A percentile compares a stretch with the other conserved stretches of the same genome.
Evolutionary conservation across 345 rosid species (phyloP).

Genomic region (Citrus sp.): DNA sequence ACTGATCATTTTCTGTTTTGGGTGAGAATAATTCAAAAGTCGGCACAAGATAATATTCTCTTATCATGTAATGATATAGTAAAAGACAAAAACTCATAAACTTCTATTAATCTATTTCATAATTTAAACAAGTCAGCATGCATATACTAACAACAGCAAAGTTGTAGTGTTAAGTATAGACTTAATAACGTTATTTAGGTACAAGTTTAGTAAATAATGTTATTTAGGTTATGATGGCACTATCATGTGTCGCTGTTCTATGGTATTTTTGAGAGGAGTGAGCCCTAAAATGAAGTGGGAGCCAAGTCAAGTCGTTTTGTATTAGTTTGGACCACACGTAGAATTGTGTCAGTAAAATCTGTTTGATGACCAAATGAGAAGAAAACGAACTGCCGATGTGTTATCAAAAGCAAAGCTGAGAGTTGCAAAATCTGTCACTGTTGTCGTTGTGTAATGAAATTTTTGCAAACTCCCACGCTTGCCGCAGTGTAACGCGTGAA

Average conservation of each 20-base stretch:
- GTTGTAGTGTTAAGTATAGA: too few relatives aligned
- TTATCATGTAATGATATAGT: background rate
- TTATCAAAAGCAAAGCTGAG: background rate
- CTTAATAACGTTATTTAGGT: too few relatives aligned
- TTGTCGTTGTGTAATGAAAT: background rate
- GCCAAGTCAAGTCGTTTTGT: constrained; percentile 2
- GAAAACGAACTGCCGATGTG: background rate
- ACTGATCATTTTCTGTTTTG: background rate
- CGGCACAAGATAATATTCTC: constrained; percentile 6
- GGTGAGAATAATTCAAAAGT: constrained; percentile 13
- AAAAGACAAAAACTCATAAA: background rate
- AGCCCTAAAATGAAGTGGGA: background rate
- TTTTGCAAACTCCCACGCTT: constrained; percentile 13
- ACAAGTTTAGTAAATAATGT: too few relatives aligned
- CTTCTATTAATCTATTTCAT: background rate
- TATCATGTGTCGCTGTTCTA: background rate
- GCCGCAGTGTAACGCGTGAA: constrained; percentile 31
- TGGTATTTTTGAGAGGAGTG: background rate
- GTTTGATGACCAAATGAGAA: background rate
- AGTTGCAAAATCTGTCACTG: background rate
- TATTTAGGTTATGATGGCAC: too few relatives aligned
- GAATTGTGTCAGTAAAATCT: background rate
- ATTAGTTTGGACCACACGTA: background rate
- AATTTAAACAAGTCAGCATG: background rate
- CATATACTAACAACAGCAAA: background rate